A percentile compares a stretch with the other conserved stretches of the same genome.
Conservation (phyloP, 129 eudicot genomes). For the Flaveria brownii region DNA sequence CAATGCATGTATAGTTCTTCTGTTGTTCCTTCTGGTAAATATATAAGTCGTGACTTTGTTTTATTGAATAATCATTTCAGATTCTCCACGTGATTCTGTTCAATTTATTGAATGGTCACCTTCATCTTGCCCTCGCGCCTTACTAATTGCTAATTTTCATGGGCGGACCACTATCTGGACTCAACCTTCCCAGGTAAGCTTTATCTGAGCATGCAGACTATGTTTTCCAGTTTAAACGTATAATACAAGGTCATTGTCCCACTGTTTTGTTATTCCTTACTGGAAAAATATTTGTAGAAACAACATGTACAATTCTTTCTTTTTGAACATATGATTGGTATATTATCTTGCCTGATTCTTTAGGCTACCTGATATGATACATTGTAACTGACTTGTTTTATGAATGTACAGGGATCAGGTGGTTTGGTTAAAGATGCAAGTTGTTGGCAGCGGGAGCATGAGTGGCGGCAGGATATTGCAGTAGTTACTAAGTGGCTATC, state of each 20-base stretch:
- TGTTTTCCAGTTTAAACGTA: slow-evolving; percentile 2
- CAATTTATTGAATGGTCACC: slow-evolving; percentile 99
- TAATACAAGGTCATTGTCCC: slow-evolving; percentile 6
- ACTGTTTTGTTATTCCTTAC: slow-evolving; percentile 6
- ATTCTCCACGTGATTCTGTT: slow-evolving; percentile 99
- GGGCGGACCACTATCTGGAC: slow-evolving; percentile 94
- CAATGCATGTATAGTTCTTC: slow-evolving; percentile 22
- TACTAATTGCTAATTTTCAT: slow-evolving; percentile 86
- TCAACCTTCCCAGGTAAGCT: slow-evolving; percentile 78
- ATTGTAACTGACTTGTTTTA: slow-evolving; percentile 4
- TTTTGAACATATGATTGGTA: slow-evolving; percentile 16
- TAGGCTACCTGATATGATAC: slow-evolving; percentile 7
- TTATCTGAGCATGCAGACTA: neutral
- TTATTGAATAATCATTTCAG: slow-evolving; percentile 41
- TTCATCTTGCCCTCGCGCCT: slow-evolving; percentile 84
- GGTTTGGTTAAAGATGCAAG: slow-evolving; percentile 88
- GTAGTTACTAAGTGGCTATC: slow-evolving; percentile 98
- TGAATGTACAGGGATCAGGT: slow-evolving; percentile 61
- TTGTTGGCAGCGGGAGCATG: slow-evolving; percentile 91
- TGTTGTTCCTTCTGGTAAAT: neutral
- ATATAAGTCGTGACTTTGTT: neutral
- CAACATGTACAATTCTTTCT: neutral
- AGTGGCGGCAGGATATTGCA: slow-evolving; percentile 98
- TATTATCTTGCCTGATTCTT: slow-evolving; percentile 12
- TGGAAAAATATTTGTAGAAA: slow-evolving; percentile 4